Base-by-base conservation (phyloP, 768 basidiomycete species). In the Pilatotrama ljubarskyi region DNA sequence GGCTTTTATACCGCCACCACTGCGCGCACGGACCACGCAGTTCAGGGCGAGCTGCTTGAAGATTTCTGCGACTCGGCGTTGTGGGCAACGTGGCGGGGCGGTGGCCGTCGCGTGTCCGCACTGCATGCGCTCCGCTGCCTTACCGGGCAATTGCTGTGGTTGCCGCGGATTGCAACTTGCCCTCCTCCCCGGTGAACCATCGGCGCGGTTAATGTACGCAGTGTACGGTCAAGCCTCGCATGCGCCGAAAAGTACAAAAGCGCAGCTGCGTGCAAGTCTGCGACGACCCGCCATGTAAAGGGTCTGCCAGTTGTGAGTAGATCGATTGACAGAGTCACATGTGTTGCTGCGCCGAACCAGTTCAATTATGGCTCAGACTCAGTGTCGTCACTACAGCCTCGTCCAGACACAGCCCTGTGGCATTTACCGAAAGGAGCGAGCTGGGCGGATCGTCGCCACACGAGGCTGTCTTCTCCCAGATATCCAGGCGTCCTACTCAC, bases 1-100 rank as follows among this genome's bases (percentile, higher is more conserved):
- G 29, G 35, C 3, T 51, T 67, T 55, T 62, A 63, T 59, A 61
- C 46, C 8, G 26, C 0, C 0, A 9, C 2, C 3, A 5, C 4
- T 4, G 4, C 29, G 50, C 66, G 66, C 66, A 67, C 66, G 66
- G 66, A 54, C 67, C 66, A 63, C 36, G 48, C 24, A 7, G 49
- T 57, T 62, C 40, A 62, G 60, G 60, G 60, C 44, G 49, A 54
- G 60, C 57, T 40, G 32, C 35, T 3, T n/a, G n/a, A n/a, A n/a
- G n/a, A n/a, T n/a, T n/a, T 10, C 18, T 8, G 2, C 35, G n/a
- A 14, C 18, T n/a, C 9, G 2, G 15, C 22, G 40, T n/a, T n/a
- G 40, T 24, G 50, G n/a, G 24, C 0, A 4, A 25, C 18, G 47
- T 13, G 55, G 47, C 38, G 25, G 24, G 47, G 24, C 25, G 25